Percentiles rank a stretch among this genome's conserved stretches.
Evolutionary conservation across 2,329 filamentous ascomycete species (phyloP).

Genomic region (Penicillium paneum): DNA sequence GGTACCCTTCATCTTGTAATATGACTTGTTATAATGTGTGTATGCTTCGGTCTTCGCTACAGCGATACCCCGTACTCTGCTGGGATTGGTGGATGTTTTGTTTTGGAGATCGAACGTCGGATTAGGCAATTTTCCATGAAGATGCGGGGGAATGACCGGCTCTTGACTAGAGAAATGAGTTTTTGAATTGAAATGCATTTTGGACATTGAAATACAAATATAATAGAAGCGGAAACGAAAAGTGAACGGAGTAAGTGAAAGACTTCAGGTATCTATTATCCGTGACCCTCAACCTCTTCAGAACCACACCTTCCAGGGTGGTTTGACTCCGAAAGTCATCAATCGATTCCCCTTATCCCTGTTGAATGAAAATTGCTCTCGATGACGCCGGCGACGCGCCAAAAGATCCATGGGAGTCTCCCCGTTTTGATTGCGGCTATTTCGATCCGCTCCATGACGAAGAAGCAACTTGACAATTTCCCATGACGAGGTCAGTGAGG

Average conservation of each 20-base stretch:
- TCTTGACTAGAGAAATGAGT: not conserved
- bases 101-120: slow-evolving; percentile 11
- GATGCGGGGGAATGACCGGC: slow-evolving; percentile 3
- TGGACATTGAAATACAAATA: too few relatives aligned
- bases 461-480: not conserved
- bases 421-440: not conserved
- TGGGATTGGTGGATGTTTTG: slow-evolving; percentile 29
- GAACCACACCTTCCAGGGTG: too few relatives aligned
- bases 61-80: slow-evolving; percentile 17
- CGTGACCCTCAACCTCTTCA: too few relatives aligned
- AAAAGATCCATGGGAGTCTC: not conserved
- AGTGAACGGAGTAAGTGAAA: too few relatives aligned
- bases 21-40: not conserved
- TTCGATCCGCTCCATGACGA: not conserved
- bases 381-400: not conserved
- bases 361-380: not conserved
- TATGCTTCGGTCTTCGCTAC: slow-evolving; percentile 22
- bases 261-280: too few relatives aligned
- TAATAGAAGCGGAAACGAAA: too few relatives aligned
- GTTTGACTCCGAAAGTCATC: too few relatives aligned
- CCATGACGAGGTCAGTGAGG: not conserved
- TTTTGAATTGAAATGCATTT: too few relatives aligned
- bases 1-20: not conserved
- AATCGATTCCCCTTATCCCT: too few relatives aligned
- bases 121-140: slow-evolving; percentile 21